phyloP scores from a whole-genome alignment of 2,329 filamentous ascomycete genomes.

The Cercospora zeina region DNA sequence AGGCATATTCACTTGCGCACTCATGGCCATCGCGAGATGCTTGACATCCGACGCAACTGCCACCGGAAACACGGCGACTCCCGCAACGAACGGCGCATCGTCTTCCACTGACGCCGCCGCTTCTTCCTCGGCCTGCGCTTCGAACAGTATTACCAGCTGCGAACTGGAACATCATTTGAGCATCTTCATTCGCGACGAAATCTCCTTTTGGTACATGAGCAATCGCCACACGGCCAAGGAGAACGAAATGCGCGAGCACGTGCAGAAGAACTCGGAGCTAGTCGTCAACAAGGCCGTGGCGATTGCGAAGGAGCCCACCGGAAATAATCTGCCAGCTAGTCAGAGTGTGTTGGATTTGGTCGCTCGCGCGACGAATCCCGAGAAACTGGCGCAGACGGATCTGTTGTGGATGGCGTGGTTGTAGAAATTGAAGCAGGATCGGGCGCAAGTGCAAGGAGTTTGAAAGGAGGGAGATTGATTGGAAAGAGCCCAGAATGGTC shows the following conservation, averaged over 20 bases:
- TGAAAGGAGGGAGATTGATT: background rate
- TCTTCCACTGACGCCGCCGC: slow-evolving; percentile 16
- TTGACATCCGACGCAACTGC: slow-evolving; percentile 70
- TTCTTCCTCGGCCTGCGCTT: slow-evolving; percentile 12
- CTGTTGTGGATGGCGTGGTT: slow-evolving; percentile 97
- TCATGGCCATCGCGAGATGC: slow-evolving; percentile 96
- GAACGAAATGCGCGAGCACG: slow-evolving; percentile 71
- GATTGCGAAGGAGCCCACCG: slow-evolving; percentile 70
- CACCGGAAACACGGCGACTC: slow-evolving; percentile 26
- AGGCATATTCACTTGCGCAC: slow-evolving; percentile 88
- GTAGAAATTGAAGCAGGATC: slow-evolving; percentile 45
- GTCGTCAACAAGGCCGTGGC: slow-evolving; percentile 89
- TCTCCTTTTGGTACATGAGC: slow-evolving; percentile 93
- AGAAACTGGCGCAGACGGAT: slow-evolving; percentile 84
- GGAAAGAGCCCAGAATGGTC: background rate
- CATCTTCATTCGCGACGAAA: slow-evolving; percentile 95
- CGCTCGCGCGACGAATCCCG: slow-evolving; percentile 87
- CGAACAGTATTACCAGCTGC: slow-evolving; percentile 37
- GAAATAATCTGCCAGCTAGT: slow-evolving; percentile 77
- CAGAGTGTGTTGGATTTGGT: slow-evolving; percentile 96
- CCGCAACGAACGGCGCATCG: slow-evolving; percentile 45
- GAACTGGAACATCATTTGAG: slow-evolving; percentile 94
- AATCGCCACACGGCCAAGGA: slow-evolving; percentile 67
- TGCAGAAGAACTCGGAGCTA: slow-evolving; percentile 82
- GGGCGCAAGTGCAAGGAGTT: background rate